phyloP scores from a whole-genome alignment of 2,329 filamentous ascomycete genomes.

The Fusarium marasasianum region DNA sequence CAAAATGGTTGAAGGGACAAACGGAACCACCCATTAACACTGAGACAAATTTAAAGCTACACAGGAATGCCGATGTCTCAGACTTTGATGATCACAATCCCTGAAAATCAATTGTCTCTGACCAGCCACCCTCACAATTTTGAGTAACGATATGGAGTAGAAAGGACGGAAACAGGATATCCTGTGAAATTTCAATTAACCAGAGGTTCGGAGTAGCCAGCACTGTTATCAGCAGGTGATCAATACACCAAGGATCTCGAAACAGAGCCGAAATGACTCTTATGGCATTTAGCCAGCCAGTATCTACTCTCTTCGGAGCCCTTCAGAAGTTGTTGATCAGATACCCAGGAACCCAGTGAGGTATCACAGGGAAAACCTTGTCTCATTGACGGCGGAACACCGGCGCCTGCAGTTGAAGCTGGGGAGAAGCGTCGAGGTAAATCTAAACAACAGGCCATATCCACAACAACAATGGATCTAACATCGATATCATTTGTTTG shows the following conservation, averaged over 20 bases:
- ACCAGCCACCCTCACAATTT: slow-evolving; percentile 1
- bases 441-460: slow-evolving; percentile 9
- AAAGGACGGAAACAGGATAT: background rate
- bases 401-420: slow-evolving; percentile 16
- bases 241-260: slow-evolving; percentile 7
- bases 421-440: background rate
- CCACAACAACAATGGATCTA: background rate
- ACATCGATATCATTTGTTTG: background rate
- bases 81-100: background rate
- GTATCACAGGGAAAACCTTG: slow-evolving; percentile 7
- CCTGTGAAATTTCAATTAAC: background rate
- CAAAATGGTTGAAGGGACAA: background rate
- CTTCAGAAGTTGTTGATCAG: background rate
- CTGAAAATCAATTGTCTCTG: background rate
- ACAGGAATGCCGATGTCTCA: slow-evolving; percentile 12
- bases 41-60: slow-evolving; percentile 6
- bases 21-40: background rate
- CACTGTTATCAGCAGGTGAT: background rate
- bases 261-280: slow-evolving; percentile 32
- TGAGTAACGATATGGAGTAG: background rate
- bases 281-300: background rate
- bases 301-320: background rate
- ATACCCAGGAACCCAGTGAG: background rate
- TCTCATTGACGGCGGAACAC: slow-evolving; percentile 23
- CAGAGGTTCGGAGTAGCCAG: background rate